Conservation (phyloP, 345 rosid genomes). For the Aurinia saxatilis region DNA sequence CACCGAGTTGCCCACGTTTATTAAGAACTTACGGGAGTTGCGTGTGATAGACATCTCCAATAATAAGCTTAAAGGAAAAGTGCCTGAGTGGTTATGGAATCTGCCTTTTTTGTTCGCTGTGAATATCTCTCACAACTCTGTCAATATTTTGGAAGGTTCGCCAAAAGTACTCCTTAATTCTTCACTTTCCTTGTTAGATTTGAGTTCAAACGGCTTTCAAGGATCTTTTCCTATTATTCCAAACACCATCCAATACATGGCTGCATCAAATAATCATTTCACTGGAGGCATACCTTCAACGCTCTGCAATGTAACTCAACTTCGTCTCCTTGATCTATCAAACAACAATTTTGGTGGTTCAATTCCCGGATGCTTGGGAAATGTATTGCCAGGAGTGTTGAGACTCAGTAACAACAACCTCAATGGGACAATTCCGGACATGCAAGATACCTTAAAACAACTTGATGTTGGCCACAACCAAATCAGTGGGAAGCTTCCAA, state of each 20-base stretch:
- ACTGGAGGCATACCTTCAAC: conserved; percentile 31
- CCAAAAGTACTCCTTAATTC: background rate
- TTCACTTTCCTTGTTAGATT: background rate
- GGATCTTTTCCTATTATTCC: background rate
- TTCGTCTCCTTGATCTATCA: conserved; percentile 31
- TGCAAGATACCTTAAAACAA: no score
- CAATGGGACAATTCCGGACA: no score
- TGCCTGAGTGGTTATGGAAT: background rate
- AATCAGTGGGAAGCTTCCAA: conserved; percentile 23
- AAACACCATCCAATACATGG: background rate
- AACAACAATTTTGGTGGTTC: conserved; percentile 25
- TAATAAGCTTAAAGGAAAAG: background rate
- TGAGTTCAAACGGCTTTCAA: background rate
- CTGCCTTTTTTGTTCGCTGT: background rate
- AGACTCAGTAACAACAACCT: background rate
- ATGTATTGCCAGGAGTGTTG: background rate
- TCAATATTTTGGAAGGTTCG: background rate
- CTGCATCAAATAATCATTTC: conserved; percentile 23
- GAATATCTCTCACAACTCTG: background rate
- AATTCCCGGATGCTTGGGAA: conserved; percentile 23
- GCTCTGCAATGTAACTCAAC: conserved; percentile 15
- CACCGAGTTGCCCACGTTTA: no score
- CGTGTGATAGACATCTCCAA: no score
- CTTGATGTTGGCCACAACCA: background rate
- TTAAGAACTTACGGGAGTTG: no score